phyloP scores from a whole-genome alignment of 2,329 filamentous ascomycete genomes.

The Xylaria sp. region DNA sequence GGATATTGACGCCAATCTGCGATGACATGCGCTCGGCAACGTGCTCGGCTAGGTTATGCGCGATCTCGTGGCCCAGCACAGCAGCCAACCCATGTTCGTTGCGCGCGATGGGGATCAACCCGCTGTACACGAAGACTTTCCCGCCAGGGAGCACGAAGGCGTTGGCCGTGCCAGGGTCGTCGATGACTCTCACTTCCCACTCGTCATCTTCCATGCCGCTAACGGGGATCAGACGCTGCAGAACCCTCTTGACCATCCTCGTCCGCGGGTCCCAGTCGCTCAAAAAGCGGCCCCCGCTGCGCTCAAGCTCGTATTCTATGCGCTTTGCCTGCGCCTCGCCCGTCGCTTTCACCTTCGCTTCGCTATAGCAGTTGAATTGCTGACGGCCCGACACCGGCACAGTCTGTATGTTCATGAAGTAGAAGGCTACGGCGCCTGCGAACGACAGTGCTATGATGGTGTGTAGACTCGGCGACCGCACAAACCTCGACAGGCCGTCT shows the following conservation, averaged over 20 bases:
- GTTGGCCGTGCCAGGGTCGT: slow-evolving; percentile 71
- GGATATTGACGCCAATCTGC: slow-evolving; percentile 61
- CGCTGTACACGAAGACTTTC: slow-evolving; percentile 82
- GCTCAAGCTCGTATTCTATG: slow-evolving; percentile 64
- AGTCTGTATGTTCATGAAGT: slow-evolving; percentile 74
- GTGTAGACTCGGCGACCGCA: slow-evolving; percentile 52
- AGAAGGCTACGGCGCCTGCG: slow-evolving; percentile 64
- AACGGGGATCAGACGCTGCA: slow-evolving; percentile 73
- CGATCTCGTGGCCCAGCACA: slow-evolving; percentile 82
- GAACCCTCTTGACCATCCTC: slow-evolving; percentile 68
- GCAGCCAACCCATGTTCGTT: slow-evolving; percentile 77
- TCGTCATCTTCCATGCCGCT: slow-evolving; percentile 66
- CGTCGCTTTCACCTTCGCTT: slow-evolving; percentile 63
- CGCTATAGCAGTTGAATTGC: slow-evolving; percentile 76
- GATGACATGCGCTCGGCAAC: slow-evolving; percentile 70
- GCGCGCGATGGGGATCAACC: slow-evolving; percentile 73
- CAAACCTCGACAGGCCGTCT: slow-evolving; percentile 47
- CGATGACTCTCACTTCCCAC: slow-evolving; percentile 81
- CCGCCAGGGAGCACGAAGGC: slow-evolving; percentile 82
- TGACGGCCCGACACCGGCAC: slow-evolving; percentile 77
- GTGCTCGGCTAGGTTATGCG: slow-evolving; percentile 77
- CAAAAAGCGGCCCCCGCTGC: slow-evolving; percentile 65
- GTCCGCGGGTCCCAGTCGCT: slow-evolving; percentile 67
- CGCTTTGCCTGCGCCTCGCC: slow-evolving; percentile 62
- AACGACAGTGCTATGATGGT: slow-evolving; percentile 55